phyloP scores from a whole-genome alignment of 2,329 filamentous ascomycete genomes.

The Talaromyces sp. region DNA sequence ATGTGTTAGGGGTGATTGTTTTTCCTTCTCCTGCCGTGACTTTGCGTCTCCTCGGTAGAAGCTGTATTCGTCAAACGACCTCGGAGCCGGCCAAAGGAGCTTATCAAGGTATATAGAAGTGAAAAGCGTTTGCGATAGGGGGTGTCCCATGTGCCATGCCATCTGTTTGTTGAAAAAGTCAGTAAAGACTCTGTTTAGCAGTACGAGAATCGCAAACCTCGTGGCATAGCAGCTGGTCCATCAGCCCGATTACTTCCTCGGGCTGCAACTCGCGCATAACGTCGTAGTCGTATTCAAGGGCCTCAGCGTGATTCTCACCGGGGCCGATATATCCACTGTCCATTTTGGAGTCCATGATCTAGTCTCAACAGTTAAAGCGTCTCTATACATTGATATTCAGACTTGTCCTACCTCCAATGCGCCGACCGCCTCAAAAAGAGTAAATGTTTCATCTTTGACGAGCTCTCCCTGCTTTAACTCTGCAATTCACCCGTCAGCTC shows the following conservation, averaged over 20 bases:
- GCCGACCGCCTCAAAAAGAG: slow-evolving; percentile 88
- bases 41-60: slow-evolving; percentile 40
- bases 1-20: slow-evolving; percentile 46
- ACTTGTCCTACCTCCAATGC: slow-evolving; percentile 50
- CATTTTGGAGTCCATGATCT: slow-evolving; percentile 99
- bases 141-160: slow-evolving; percentile 95
- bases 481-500: slow-evolving; percentile 29
- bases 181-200: neutral
- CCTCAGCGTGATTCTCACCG: slow-evolving; percentile 53
- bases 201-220: slow-evolving; percentile 55
- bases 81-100: slow-evolving; percentile 66
- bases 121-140: slow-evolving; percentile 88
- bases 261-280: slow-evolving; percentile 62
- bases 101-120: slow-evolving; percentile 87
- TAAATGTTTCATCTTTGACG: slow-evolving; percentile 90
- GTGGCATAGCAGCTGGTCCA: slow-evolving; percentile 84
- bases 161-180: slow-evolving; percentile 51
- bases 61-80: slow-evolving; percentile 58
- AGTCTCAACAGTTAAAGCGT: slow-evolving; percentile 1
- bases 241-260: slow-evolving; percentile 81
- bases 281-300: slow-evolving; percentile 79
- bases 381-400: neutral
- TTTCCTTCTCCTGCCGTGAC: neutral
- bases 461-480: slow-evolving; percentile 74
- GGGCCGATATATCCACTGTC: slow-evolving; percentile 80